phyloP scores from a whole-genome alignment of 352 stramenopile genomes.

The Pythium brassicae region DNA sequence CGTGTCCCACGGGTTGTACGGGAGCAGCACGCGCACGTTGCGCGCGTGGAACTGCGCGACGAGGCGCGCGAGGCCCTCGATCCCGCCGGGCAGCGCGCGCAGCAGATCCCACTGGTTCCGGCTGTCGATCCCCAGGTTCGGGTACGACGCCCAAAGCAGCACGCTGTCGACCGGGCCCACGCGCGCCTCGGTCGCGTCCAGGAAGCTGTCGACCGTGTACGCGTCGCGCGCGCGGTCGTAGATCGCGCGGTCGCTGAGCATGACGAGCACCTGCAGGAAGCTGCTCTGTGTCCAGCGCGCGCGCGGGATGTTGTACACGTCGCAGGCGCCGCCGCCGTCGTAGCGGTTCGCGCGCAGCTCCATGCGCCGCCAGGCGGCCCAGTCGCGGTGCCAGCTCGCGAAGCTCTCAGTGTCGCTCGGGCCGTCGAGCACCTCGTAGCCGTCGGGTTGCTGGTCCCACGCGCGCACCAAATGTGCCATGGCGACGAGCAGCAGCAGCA shows the following conservation, averaged over 20 bases:
- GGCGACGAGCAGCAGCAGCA: background rate
- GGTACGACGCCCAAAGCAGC: slow-evolving; percentile 80
- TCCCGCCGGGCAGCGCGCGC: slow-evolving; percentile 47
- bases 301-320: slow-evolving; percentile 61
- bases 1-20: slow-evolving; percentile 85
- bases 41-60: slow-evolving; percentile 59
- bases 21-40: slow-evolving; percentile 61
- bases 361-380: slow-evolving; percentile 64
- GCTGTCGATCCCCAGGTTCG: slow-evolving; percentile 78
- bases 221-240: slow-evolving; percentile 57
- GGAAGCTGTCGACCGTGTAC: slow-evolving; percentile 71
- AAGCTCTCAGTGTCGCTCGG: slow-evolving; percentile 27
- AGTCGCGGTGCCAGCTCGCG: slow-evolving; percentile 49
- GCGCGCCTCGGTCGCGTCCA: slow-evolving; percentile 44
- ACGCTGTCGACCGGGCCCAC: slow-evolving; percentile 72
- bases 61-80: slow-evolving; percentile 37
- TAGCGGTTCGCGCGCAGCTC: slow-evolving; percentile 69
- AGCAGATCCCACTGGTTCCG: slow-evolving; percentile 81
- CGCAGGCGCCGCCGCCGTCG: slow-evolving; percentile 42
- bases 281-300: slow-evolving; percentile 73
- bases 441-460: slow-evolving; percentile 74
- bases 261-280: slow-evolving; percentile 73
- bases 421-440: slow-evolving; percentile 79
- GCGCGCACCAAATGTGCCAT: slow-evolving; percentile 4
- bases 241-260: slow-evolving; percentile 76